Evolutionary conservation across 2,329 filamentous ascomycete genomes (phyloP), one percentile per base, ranked within the genome.

Genomic region (Pseudocercospora crystallina): DNA sequence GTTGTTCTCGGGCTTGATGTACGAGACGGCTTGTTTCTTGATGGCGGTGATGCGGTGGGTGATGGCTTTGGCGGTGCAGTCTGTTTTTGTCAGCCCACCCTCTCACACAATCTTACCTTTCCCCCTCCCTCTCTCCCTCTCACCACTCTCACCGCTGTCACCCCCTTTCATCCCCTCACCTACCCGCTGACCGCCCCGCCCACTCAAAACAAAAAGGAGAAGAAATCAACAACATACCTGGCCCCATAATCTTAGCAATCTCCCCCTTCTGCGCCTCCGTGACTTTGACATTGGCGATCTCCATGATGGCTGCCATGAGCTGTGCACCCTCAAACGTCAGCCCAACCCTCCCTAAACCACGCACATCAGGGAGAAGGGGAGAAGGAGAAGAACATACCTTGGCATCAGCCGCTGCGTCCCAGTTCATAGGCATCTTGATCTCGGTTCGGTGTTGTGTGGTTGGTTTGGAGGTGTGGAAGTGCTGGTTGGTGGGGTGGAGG

Each of bases 31-130:
- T 10, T 17, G 20, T 1, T 15, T 42, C 43, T 50, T 61, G 50
- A 67, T 51, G 20, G 62, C 58, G 3, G 58, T 17, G 34, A 69
- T 42, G 37, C 63, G 65, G 53, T 69, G 65, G 12, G 45, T 59
- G 51, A 69, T 54, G 39, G 66, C 64, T 49, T 67, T 69, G 9
- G 65, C 39, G 8, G 64, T 68, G 53, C 63, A 65, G 12, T 61
- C 65, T 67, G 20, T 26, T 7, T 26, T 26, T 7, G 7, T 26
- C 20, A 26, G 20, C 7, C 20, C 20, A 4, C 20, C 20, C 7
- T 26, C 20, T 7, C 20, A 26, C 20, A 3, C 20, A 26, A 4
- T 4, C 20, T 26, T 7, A 26, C 20, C 20, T 26, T 26, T 26
- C 20, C 20, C 20, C 7, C 20, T 26, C 20, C 7, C 20, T 26